Base-by-base conservation (phyloP, 1,139 yeast genomes). In the Pichia sp. region DNA sequence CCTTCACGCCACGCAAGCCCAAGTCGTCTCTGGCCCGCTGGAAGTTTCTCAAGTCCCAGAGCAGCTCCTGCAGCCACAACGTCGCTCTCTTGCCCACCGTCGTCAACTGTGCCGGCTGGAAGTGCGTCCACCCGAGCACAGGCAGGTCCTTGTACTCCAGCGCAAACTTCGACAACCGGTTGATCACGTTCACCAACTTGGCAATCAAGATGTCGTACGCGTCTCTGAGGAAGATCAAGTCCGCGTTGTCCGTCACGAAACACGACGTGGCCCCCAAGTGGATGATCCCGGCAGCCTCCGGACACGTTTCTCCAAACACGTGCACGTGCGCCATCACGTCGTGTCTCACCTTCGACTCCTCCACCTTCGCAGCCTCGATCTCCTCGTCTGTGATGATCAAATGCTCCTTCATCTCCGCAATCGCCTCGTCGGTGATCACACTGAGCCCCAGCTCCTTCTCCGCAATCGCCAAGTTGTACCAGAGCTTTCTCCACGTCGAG, bases 241-340 rank as follows among this genome's bases (percentile, higher is more conserved):
- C 99, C 52, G 99, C 99, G 68, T 93, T 93, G 73, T 93, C 99
- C 51, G 99, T 93, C 57, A 95, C 99, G 67, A 76, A 93, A 79
- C 99, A 93, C 5, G 97, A 90, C 45, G 99, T 93, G 46, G 99
- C 99, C 68, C 99, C 99, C 70, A 95, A 78, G 70, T 93, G 99
- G 68, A 93, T 93, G 72, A 93, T 92, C 64, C 98, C 98, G 46
- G 99, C 93, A 40, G 99, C 99, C 10, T 85, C 86, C 19, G 99
- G 99, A 67, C 96, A 88, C 36, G 88, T 83, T 64, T 85, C 80
- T 62, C 99, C 99, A 71, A 87, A 93, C 54, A 87, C 89, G 69
- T 95, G 99, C 59, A 93, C 98, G 67, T 93, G 99, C 56, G 99
- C 97, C 99, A 93, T 93, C 64, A 93, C 99, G 72, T 93, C 99